A percentile compares a stretch with the other conserved stretches of the same genome.
These are phyloP conservation scores for Aspergillus japonicus DNA, from an alignment of 2,329 filamentous ascomycete genomes.

Conservation along the genomic window DNA sequence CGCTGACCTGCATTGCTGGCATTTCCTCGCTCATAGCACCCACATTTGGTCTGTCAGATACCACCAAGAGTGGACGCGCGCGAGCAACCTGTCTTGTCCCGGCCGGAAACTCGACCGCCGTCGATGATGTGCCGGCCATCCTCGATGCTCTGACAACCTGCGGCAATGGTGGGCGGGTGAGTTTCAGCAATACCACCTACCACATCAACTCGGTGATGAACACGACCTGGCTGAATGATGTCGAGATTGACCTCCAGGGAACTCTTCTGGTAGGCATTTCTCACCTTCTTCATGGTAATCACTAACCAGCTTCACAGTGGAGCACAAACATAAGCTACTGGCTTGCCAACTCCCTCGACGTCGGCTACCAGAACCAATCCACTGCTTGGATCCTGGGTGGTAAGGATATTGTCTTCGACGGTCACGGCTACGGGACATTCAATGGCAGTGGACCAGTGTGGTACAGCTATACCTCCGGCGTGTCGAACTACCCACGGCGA, in stretches of 20 bases:
- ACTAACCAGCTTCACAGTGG: slow-evolving; percentile 25
- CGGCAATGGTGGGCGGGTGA: slow-evolving; percentile 50
- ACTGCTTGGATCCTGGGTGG: slow-evolving; percentile 54
- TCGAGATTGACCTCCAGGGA: slow-evolving; percentile 50
- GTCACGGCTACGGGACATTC: slow-evolving; percentile 50
- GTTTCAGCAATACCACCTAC: slow-evolving; percentile 52
- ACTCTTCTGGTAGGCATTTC: slow-evolving; percentile 44
- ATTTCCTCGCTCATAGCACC: neutral
- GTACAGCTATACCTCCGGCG: slow-evolving; percentile 34
- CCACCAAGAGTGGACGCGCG: neutral
- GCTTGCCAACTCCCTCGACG: slow-evolving; percentile 46
- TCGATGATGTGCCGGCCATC: slow-evolving; percentile 55
- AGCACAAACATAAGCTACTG: slow-evolving; percentile 48
- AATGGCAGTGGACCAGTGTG: slow-evolving; percentile 49
- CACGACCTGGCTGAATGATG: slow-evolving; percentile 47
- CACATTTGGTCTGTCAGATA: neutral
- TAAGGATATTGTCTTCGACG: slow-evolving; percentile 49
- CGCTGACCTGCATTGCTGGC: neutral
- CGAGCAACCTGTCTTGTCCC: slow-evolving; percentile 12
- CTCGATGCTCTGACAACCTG: slow-evolving; percentile 52
- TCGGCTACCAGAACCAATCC: slow-evolving; percentile 52
- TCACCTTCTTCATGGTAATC: neutral
- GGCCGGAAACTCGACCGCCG: slow-evolving; percentile 18
- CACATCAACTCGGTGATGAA: slow-evolving; percentile 53
- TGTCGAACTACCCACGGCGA: slow-evolving; percentile 32